These are phyloP conservation scores for Geoglossum glabrum DNA, from an alignment of 495 filamentous ascomycete genomes.

Conservation along the genomic window DNA sequence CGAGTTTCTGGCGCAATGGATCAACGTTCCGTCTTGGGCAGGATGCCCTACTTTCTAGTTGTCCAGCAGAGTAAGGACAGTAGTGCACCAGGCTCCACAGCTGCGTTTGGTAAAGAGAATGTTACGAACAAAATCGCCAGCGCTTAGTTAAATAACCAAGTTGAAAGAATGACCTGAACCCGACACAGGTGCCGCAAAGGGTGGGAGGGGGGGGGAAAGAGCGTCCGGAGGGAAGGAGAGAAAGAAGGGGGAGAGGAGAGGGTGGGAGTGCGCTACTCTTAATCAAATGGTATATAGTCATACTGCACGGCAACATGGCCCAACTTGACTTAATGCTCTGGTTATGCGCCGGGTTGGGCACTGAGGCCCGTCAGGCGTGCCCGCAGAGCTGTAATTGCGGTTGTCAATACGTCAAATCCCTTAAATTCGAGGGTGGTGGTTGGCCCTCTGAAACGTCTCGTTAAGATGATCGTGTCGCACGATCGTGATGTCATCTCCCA, in stretches of 20 bases:
- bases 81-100: background rate
- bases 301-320: background rate
- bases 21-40: background rate
- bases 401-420: background rate
- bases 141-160: background rate
- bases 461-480: background rate
- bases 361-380: background rate
- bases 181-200: background rate
- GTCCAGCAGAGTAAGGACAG: background rate
- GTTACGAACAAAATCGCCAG: background rate
- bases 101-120: background rate
- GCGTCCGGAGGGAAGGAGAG: too few species aligned
- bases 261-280: background rate
- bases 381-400: background rate
- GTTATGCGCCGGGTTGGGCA: too few species aligned
- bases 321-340: background rate
- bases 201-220: background rate
- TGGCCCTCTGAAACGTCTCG: background rate
- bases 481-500: background rate
- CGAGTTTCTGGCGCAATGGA: background rate
- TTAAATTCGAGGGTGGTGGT: background rate
- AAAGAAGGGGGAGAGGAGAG: background rate
- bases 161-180: background rate
- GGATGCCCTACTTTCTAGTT: background rate
- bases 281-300: background rate